These are phyloP conservation scores for Dentipellis fragilis DNA, from an alignment of 768 basidiomycete species.

Conservation along the genomic window DNA sequence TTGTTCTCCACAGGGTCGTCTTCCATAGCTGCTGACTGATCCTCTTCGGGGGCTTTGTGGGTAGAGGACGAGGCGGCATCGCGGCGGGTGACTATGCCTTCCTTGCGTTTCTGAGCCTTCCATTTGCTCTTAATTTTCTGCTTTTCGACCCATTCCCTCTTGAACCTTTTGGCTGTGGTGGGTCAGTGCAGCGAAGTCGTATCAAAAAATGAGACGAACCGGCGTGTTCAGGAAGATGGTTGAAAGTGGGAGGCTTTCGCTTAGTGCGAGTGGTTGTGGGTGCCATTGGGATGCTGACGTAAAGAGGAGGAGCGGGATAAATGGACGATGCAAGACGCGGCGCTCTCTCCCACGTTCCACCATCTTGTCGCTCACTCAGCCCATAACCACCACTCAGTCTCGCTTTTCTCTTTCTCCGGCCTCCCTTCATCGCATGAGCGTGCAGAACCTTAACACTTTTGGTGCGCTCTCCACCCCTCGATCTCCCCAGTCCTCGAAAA, in stretches of 20 bases:
- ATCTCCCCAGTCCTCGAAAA: slow-evolving; percentile 12
- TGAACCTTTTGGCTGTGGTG: slow-evolving; percentile 62
- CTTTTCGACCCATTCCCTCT: slow-evolving; percentile 69
- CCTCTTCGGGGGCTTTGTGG: neutral
- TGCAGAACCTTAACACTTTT: slow-evolving; percentile 81
- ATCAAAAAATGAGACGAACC: slow-evolving; percentile 30
- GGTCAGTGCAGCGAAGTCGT: neutral
- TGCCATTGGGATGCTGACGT: slow-evolving; percentile 5
- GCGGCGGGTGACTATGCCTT: slow-evolving; percentile 21
- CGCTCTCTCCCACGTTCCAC: slow-evolving; percentile 15
- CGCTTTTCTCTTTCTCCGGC: slow-evolving; percentile 25
- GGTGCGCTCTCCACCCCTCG: slow-evolving; percentile 36
- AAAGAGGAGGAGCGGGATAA: slow-evolving; percentile 1
- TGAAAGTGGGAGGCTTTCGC: slow-evolving; percentile 58
- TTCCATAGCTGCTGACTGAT: slow-evolving; percentile 2
- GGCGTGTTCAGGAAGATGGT: slow-evolving; percentile 50
- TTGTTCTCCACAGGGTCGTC: slow-evolving; percentile 1
- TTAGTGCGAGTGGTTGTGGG: slow-evolving; percentile 19
- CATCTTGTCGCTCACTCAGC: slow-evolving; percentile 18
- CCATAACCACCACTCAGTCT: slow-evolving; percentile 36
- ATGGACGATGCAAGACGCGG: neutral
- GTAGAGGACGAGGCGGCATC: neutral
- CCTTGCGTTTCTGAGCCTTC: slow-evolving; percentile 57
- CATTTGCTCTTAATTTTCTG: slow-evolving; percentile 73
- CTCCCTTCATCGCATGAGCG: slow-evolving; percentile 77